Base-by-base conservation (phyloP, 202 grass and related monocot species). In the Brachypodium distachyon region DNA sequence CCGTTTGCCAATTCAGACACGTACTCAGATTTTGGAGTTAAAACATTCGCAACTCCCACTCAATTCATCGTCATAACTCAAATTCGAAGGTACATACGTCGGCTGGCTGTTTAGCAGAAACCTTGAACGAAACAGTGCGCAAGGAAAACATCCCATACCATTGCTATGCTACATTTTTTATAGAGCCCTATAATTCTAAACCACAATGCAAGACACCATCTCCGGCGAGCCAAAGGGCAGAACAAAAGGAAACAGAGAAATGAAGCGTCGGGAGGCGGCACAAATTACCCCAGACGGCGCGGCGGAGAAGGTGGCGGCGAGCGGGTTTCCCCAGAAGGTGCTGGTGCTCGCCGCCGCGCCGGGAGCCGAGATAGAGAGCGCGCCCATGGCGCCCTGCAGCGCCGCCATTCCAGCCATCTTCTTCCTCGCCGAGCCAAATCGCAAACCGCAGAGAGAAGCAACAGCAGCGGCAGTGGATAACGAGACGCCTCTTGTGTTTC, bases 381-480 rank as follows among this genome's bases (percentile, higher is more conserved):
- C 71, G 39, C 84, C 84, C 87, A 99, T 92, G 58, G 87, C 85
- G 43, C 81, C 81, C 81, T 92, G 89, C 55, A 99, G 62, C 72
- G 81, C 81, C 80, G 72, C 79, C 88, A 85, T 67, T 37, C 76
- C 76, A 16, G 85, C 91, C 95, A 94, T 95, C 80, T 53, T 70
- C 73, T 34, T 61, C 87, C 23, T 65, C 53, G 29, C 59, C 6
- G 41, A 23, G 59, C 23, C 37, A 37, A 22, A 55, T 25, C 46
- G 0, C 39, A 38, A 19, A 26, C 28, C 18, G 41, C 52, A 12
- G 58, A 19, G 58, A 41, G 8, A 41, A n/a, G n/a, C n/a, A n/a
- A n/a, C n/a, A 22, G 44, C 11, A 52, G 40, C 6, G 1, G 43
- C 13, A 46, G 42, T 73, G 75, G 86, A 83, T 80, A 75, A 76